A percentile compares a stretch with the other conserved stretches of the same genome.
phyloP scores from a whole-genome alignment of 169 alveolate genomes.

The Toxoplasma gondii region DNA sequence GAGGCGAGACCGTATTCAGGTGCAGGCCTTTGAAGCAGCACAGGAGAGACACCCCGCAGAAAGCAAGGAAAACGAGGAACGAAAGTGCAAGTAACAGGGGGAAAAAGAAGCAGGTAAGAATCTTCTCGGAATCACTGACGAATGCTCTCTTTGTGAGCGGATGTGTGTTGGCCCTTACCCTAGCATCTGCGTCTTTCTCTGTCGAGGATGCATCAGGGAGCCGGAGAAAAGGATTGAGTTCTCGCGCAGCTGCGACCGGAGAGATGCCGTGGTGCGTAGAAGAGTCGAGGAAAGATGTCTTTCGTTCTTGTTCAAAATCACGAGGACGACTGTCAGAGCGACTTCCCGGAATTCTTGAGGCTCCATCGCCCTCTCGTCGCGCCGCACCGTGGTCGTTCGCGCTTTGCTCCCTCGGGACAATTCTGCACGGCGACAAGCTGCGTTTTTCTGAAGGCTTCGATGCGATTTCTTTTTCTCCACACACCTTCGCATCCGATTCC shows the following conservation, averaged over 20 bases:
- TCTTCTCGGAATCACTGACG: no score
- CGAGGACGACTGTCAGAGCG: neutral
- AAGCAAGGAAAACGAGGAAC: no score
- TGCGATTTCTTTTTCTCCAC: neutral
- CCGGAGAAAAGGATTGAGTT: conserved; percentile 20
- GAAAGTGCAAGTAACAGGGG: no score
- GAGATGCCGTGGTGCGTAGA: neutral
- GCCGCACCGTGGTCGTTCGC: neutral
- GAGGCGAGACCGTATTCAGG: no score
- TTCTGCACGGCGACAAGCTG: neutral
- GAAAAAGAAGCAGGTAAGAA: no score
- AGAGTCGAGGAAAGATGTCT: neutral
- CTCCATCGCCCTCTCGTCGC: neutral
- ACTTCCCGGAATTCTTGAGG: neutral
- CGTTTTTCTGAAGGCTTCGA: neutral
- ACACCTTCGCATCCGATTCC: no score
- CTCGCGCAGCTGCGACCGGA: neutral
- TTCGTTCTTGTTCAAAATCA: neutral
- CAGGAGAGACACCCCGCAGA: no score
- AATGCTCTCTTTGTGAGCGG: no score
- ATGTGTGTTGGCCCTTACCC: no score
- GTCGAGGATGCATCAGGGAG: neutral
- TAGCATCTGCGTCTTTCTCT: neutral
- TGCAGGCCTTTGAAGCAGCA: no score
- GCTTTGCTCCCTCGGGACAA: neutral